phyloP scores from a whole-genome alignment of 331 rosid genomes.

The Cydonia oblonga region DNA sequence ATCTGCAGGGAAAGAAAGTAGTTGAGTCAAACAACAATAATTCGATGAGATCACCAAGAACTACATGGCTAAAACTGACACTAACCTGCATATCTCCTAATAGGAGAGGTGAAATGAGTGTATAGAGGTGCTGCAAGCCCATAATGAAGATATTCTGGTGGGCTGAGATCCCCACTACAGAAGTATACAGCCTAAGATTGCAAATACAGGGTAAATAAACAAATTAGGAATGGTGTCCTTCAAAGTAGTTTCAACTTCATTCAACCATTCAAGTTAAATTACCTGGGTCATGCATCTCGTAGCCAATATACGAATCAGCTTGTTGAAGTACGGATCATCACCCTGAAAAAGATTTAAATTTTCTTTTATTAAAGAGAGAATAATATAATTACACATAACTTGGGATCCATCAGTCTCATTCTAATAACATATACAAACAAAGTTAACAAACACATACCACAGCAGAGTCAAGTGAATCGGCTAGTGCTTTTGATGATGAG shows the following conservation, averaged over 20 bases:
- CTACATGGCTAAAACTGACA: not conserved
- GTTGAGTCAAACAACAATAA: constrained; percentile 7
- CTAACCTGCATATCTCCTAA: constrained; percentile 88
- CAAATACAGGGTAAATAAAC: not conserved
- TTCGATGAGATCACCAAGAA: constrained; percentile 3
- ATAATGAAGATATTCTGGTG: constrained; percentile 87
- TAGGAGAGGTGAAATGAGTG: constrained; percentile 98
- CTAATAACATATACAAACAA: not conserved
- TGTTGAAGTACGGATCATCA: constrained; percentile 91
- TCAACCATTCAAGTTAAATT: constrained; percentile 18
- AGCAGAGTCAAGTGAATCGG: constrained; percentile 94
- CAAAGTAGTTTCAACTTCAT: constrained; percentile 5
- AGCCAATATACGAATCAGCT: constrained; percentile 82
- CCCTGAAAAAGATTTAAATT: constrained; percentile 34
- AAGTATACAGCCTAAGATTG: constrained; percentile 79
- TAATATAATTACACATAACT: not conserved
- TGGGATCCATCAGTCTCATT: not conserved
- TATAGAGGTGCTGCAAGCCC: constrained; percentile 91
- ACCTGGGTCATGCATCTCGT: constrained; percentile 99
- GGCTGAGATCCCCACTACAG: constrained; percentile 92
- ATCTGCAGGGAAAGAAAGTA: constrained; percentile 39
- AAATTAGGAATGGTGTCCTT: not conserved
- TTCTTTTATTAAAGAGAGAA: not conserved
- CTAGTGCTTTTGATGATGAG: constrained; percentile 83
- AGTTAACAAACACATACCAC: constrained; percentile 44